Conservation (phyloP, 371 early-diverging fungal species). For the Haplosporangium sp. region DNA sequence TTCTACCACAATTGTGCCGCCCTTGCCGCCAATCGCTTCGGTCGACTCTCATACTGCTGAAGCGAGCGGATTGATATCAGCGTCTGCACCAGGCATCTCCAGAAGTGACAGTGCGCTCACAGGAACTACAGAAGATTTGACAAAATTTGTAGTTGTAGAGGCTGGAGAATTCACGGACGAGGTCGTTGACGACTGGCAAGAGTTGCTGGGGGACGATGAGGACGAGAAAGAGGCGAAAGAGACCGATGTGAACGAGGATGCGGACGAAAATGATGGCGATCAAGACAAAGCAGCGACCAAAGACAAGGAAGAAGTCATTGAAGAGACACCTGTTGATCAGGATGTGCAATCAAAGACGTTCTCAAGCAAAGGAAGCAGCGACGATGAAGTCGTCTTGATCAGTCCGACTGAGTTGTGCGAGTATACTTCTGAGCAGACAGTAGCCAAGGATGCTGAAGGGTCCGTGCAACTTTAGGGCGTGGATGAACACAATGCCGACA, state of each 20-base stretch:
- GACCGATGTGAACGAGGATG: not conserved
- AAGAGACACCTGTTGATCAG: not conserved
- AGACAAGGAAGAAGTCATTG: not conserved
- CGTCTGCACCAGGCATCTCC: constrained; percentile 2
- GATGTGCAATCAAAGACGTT: not conserved
- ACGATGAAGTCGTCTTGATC: constrained; percentile 34
- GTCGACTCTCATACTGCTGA: constrained; percentile 1
- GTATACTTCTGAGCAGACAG: not conserved
- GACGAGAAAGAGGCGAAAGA: constrained; percentile 6
- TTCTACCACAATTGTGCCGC: not conserved
- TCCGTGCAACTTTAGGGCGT: too few relatives aligned
- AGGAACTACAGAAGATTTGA: constrained; percentile 24
- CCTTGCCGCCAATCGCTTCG: too few relatives aligned
- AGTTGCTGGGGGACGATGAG: constrained; percentile 40
- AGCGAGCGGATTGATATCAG: not conserved
- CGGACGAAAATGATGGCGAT: not conserved
- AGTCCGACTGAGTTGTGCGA: constrained; percentile 17
- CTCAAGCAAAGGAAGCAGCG: constrained; percentile 25
- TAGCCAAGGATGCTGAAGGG: not conserved
- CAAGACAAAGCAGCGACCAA: not conserved
- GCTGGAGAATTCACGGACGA: constrained; percentile 45
- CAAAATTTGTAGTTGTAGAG: constrained; percentile 46
- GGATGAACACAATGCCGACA: too few relatives aligned
- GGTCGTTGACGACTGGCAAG: constrained; percentile 55
- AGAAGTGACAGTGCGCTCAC: constrained; percentile 6